Evolutionary conservation across 768 basidiomycete genomes (phyloP).

Genomic region (Daedalea quercina): DNA sequence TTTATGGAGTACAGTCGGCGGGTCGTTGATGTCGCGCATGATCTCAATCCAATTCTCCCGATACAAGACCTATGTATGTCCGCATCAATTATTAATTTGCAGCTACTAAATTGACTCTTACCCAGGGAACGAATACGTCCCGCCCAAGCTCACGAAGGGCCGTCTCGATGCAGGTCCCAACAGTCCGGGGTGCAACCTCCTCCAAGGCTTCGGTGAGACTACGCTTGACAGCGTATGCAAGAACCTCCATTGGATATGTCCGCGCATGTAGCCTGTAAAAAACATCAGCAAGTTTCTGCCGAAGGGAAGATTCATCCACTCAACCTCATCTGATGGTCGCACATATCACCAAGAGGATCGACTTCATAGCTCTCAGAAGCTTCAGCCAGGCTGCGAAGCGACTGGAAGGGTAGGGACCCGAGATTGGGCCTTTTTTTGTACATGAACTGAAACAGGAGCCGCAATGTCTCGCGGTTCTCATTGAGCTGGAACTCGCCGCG

Average conservation of each 20-base stretch:
- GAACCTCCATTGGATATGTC: neutral
- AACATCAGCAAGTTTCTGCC: neutral
- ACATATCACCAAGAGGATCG: neutral
- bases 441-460: neutral
- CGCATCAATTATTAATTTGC: neutral
- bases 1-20: neutral
- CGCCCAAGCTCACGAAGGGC: neutral
- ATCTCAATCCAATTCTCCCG: neutral
- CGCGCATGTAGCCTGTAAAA: neutral
- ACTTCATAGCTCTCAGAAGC: neutral
- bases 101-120: too few relatives aligned
- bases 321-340: neutral
- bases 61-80: neutral
- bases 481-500: neutral
- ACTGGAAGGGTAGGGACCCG: neutral
- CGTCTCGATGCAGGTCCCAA: neutral
- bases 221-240: neutral
- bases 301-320: neutral
- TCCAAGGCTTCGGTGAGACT: neutral
- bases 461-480: neutral
- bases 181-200: neutral
- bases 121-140: neutral
- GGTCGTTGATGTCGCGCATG: neutral
- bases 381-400: neutral
- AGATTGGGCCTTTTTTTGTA: neutral